Conservation (phyloP, 768 basidiomycete genomes). For the Fistulinella prunicolor region DNA sequence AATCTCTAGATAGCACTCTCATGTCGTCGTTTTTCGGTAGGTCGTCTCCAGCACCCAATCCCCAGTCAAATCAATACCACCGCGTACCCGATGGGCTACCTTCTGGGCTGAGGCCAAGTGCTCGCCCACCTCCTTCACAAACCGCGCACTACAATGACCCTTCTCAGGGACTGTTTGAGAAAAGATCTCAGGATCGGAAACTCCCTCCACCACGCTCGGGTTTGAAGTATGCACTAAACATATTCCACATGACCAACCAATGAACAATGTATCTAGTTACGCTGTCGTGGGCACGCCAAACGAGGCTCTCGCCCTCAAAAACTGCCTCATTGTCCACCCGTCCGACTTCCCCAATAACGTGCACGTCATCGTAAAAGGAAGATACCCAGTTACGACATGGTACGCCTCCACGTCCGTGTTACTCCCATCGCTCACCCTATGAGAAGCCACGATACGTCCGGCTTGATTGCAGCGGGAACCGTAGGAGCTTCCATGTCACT, state of each 20-base stretch:
- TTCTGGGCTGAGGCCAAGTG: conserved; percentile 34
- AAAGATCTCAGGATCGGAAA: conserved; percentile 43
- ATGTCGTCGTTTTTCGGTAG: conserved; percentile 46
- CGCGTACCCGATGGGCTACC: conserved; percentile 42
- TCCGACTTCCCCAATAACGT: conserved; percentile 70
- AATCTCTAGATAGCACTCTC: neutral
- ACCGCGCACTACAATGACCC: conserved; percentile 54
- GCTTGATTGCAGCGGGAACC: conserved; percentile 59
- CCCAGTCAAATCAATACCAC: conserved; percentile 41
- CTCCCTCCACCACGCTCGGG: conserved; percentile 33
- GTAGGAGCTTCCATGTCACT: conserved; percentile 79
- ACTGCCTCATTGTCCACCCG: conserved; percentile 78
- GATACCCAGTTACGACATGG: conserved; percentile 72
- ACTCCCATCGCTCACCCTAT: conserved; percentile 26
- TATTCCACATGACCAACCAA: neutral
- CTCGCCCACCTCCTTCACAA: conserved; percentile 36
- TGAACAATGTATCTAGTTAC: conserved; percentile 37
- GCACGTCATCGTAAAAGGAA: conserved; percentile 73
- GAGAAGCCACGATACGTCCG: conserved; percentile 73
- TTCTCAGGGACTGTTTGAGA: conserved; percentile 47
- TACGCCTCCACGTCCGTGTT: conserved; percentile 33
- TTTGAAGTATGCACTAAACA: conserved; percentile 19
- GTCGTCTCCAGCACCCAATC: conserved; percentile 27
- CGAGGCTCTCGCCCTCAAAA: conserved; percentile 69
- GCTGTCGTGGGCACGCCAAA: conserved; percentile 59